Conservation (phyloP, 2,329 filamentous ascomycete species). For the Arthroderma sp. region DNA sequence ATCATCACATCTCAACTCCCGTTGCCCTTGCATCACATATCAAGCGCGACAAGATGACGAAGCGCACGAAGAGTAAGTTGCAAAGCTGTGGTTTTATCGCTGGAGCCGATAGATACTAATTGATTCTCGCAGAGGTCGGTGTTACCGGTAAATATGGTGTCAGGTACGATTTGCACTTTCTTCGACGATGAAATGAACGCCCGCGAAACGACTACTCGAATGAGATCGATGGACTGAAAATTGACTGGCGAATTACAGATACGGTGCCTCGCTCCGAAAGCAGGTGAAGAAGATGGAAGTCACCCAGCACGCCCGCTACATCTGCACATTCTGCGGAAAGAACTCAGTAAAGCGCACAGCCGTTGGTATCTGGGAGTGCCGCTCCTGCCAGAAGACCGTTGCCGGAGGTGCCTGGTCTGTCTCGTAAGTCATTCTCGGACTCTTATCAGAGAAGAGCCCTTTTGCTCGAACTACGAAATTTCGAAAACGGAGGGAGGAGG, state of each 20-base stretch:
- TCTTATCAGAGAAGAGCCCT: constrained; percentile 2
- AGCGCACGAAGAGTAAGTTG: constrained; percentile 67
- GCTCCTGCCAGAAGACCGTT: constrained; percentile 84
- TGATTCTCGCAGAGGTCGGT: constrained; percentile 57
- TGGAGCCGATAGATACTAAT: constrained; percentile 20
- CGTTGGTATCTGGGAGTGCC: constrained; percentile 96
- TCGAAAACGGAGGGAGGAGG: not conserved
- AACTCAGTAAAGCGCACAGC: constrained; percentile 80
- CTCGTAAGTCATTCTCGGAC: constrained; percentile 57
- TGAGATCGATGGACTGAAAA: not conserved
- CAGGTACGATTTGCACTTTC: constrained; percentile 51
- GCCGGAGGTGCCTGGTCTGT: constrained; percentile 91
- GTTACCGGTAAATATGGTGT: constrained; percentile 98
- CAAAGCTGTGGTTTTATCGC: not conserved
- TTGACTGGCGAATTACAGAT: constrained; percentile 44
- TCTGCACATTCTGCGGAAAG: constrained; percentile 99
- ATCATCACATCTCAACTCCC: constrained; percentile 10
- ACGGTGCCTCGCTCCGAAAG: constrained; percentile 98
- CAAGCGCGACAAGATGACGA: constrained; percentile 62
- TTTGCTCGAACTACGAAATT: not conserved
- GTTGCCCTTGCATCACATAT: constrained; percentile 12
- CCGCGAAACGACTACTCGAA: not conserved
- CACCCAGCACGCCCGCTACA: constrained; percentile 93
- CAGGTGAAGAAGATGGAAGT: constrained; percentile 99
- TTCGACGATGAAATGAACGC: constrained; percentile 3